Evolutionary conservation across 129 eudicot genomes (phyloP).

Genomic region (Pseudognaphalium luteoalbum): DNA sequence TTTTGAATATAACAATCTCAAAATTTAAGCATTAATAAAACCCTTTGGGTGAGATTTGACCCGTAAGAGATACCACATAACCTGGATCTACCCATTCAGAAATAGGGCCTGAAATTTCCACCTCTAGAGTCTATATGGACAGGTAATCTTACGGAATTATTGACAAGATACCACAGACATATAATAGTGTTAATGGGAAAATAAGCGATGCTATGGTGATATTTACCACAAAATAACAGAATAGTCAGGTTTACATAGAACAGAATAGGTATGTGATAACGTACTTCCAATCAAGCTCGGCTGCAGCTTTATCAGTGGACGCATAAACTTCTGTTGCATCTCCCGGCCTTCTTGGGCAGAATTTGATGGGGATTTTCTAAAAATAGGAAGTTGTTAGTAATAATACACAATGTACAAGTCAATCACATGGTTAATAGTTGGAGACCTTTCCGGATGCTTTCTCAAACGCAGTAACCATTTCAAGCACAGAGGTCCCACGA

Average conservation of each 20-base stretch:
- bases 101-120: background rate
- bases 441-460: conserved; percentile 87
- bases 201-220: background rate
- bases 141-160: background rate
- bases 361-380: conserved; percentile 85
- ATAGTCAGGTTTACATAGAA: background rate
- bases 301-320: conserved; percentile 74
- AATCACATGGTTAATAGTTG: background rate
- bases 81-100: background rate
- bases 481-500: conserved; percentile 84
- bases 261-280: conserved; percentile 23
- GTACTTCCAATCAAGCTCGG: conserved; percentile 94
- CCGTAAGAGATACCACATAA: no score
- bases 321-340: conserved; percentile 97
- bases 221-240: background rate
- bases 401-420: background rate
- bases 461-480: conserved; percentile 94
- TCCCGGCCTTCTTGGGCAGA: conserved; percentile 92
- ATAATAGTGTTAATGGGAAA: background rate
- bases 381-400: conserved; percentile 22
- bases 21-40: background rate
- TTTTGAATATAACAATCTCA: background rate
- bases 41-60: background rate
- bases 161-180: background rate
- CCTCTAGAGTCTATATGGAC: no score